Evolutionary conservation across 768 basidiomycete genomes (phyloP).

Genomic region (Thelephora ganbajun): DNA sequence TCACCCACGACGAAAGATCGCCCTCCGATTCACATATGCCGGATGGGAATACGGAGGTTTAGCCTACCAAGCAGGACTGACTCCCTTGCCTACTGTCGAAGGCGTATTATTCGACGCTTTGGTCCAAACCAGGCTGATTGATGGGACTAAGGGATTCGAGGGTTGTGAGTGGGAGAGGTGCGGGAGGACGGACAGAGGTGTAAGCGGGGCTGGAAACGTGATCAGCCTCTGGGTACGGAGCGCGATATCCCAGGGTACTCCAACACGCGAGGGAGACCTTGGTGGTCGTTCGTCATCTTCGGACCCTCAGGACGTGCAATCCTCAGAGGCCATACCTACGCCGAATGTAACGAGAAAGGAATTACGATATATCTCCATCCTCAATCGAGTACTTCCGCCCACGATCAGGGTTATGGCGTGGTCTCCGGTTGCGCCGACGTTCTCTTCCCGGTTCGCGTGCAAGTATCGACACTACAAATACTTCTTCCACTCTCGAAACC

Average conservation of each 20-base stretch:
- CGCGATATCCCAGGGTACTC: constrained; percentile 22
- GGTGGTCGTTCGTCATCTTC: constrained; percentile 24
- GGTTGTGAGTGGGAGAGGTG: constrained; percentile 87
- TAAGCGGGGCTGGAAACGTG: constrained; percentile 90
- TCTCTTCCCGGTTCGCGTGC: constrained; percentile 87
- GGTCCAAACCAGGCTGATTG: constrained; percentile 63
- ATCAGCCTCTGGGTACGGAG: constrained; percentile 86
- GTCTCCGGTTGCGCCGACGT: constrained; percentile 69
- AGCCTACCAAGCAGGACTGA: constrained; percentile 59
- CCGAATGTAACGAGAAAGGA: constrained; percentile 23
- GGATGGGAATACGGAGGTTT: constrained; percentile 90
- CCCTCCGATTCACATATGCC: constrained; percentile 84
- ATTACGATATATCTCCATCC: constrained; percentile 60
- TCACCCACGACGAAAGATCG: constrained; percentile 78
- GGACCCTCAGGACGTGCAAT: constrained; percentile 15
- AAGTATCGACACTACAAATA: constrained; percentile 91
- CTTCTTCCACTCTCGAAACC: constrained; percentile 62
- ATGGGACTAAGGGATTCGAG: constrained; percentile 57
- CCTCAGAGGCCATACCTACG: constrained; percentile 11
- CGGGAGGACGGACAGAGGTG: constrained; percentile 89
- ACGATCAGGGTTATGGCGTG: constrained; percentile 88
- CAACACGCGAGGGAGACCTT: constrained; percentile 19
- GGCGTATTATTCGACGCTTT: constrained; percentile 72
- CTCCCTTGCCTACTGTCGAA: constrained; percentile 83
- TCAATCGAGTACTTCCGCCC: constrained; percentile 80